Conservation (phyloP, 2,329 filamentous ascomycete species). For the Aspergillus alliaceus region DNA sequence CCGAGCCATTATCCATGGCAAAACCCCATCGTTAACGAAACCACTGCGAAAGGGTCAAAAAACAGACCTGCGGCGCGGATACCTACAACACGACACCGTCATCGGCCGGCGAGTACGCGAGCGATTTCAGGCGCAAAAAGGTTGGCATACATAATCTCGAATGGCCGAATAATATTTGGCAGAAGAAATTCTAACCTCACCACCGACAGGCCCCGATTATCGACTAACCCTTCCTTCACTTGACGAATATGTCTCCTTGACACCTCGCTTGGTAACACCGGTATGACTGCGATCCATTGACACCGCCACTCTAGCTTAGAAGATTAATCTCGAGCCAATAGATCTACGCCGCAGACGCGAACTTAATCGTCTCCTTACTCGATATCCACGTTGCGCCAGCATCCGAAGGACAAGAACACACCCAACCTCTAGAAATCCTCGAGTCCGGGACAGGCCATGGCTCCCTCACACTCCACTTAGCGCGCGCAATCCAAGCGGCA, state of each 20-base stretch:
- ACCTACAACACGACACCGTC: slow-evolving; percentile 53
- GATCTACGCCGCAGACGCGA: slow-evolving; percentile 75
- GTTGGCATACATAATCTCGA: slow-evolving; percentile 25
- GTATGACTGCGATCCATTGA: slow-evolving; percentile 42
- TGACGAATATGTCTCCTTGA: slow-evolving; percentile 70
- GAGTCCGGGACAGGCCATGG: slow-evolving; percentile 87
- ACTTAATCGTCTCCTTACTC: slow-evolving; percentile 71
- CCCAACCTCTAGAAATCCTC: slow-evolving; percentile 66
- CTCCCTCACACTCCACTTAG: slow-evolving; percentile 71
- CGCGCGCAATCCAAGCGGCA: slow-evolving; percentile 72
- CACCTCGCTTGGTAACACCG: slow-evolving; percentile 71
- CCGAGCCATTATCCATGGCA: slow-evolving; percentile 40
- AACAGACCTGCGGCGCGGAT: slow-evolving; percentile 36
- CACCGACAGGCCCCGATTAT: slow-evolving; percentile 45
- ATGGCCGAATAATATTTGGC: background rate
- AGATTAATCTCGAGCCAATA: slow-evolving; percentile 35
- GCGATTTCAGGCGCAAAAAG: slow-evolving; percentile 56
- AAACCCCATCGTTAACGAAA: slow-evolving; percentile 41
- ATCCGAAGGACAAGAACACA: slow-evolving; percentile 25
- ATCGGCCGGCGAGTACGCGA: slow-evolving; percentile 65
- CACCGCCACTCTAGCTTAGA: background rate
- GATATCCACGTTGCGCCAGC: slow-evolving; percentile 64
- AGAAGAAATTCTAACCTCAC: background rate
- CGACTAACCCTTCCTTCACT: slow-evolving; percentile 66
- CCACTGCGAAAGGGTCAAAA: slow-evolving; percentile 40